Percentiles rank a stretch among this genome's conserved stretches.
Conservation (phyloP, 371 early-diverging fungal species). For the Mortierella sp. region DNA sequence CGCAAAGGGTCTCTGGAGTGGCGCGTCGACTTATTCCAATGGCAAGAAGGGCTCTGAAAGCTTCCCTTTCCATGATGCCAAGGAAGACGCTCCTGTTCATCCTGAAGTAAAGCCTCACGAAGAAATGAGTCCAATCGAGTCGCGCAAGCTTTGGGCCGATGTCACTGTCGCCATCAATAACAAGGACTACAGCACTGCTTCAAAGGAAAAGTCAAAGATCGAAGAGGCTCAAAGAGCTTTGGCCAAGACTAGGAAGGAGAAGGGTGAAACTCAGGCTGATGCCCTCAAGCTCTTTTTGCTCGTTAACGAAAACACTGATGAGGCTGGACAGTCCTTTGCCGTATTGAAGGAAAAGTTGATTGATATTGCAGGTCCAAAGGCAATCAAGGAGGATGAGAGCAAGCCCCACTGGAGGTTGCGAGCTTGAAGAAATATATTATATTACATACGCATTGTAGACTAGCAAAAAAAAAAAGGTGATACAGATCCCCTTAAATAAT, state of each 20-base stretch:
- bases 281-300: conserved; percentile 38
- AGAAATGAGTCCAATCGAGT: conserved; percentile 76
- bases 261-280: conserved; percentile 68
- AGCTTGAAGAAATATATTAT: neutral
- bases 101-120: conserved; percentile 60
- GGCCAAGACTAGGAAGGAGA: conserved; percentile 74
- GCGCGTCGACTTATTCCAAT: conserved; percentile 66
- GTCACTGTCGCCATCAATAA: conserved; percentile 76
- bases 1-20: conserved; percentile 79
- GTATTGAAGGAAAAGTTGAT: conserved; percentile 18
- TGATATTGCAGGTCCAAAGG: conserved; percentile 36
- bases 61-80: conserved; percentile 70
- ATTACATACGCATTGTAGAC: neutral
- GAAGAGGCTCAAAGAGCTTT: conserved; percentile 81
- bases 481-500: neutral
- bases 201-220: conserved; percentile 76
- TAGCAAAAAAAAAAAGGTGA: neutral
- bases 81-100: conserved; percentile 27
- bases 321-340: conserved; percentile 25
- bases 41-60: conserved; percentile 61
- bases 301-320: conserved; percentile 36
- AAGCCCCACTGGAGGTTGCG: conserved; percentile 53
- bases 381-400: conserved; percentile 43
- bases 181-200: conserved; percentile 78
- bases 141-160: conserved; percentile 79